These are phyloP conservation scores for Arachis hypogaea DNA, from an alignment of 306 rosid genomes.

Conservation along the genomic window DNA sequence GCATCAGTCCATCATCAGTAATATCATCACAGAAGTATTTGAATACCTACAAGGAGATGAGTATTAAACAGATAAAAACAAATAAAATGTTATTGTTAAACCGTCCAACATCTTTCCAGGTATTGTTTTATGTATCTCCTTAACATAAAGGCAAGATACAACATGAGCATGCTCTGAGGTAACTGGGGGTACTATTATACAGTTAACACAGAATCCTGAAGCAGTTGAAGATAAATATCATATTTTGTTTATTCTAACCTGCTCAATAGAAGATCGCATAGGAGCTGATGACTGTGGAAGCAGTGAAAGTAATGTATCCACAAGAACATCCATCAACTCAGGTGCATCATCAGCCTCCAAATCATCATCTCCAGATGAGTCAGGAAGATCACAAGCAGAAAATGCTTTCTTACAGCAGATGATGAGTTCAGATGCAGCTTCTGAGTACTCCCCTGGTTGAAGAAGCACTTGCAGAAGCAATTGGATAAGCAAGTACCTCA, in stretches of 20 bases:
- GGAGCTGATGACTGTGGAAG: constrained; percentile 91
- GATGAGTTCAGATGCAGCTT: constrained; percentile 84
- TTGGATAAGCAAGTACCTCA: constrained; percentile 88
- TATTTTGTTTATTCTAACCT: constrained; percentile 52
- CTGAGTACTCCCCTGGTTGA: constrained; percentile 75
- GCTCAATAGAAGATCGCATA: constrained; percentile 89
- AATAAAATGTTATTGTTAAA: background rate
- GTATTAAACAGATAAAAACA: constrained; percentile 24
- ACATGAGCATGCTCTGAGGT: background rate
- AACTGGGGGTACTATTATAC: background rate
- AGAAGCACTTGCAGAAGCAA: constrained; percentile 87
- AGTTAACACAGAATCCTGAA: constrained; percentile 15
- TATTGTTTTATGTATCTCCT: constrained; percentile 3
- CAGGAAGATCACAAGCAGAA: constrained; percentile 61
- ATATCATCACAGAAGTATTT: constrained; percentile 72
- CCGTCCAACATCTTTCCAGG: background rate
- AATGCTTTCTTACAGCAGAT: constrained; percentile 83
- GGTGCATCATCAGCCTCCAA: constrained; percentile 64
- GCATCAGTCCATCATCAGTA: constrained; percentile 76
- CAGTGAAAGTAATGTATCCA: constrained; percentile 90
- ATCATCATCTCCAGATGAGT: constrained; percentile 66
- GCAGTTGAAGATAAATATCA: constrained; percentile 25
- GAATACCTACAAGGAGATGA: constrained; percentile 65
- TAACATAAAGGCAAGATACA: background rate
- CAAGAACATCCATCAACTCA: constrained; percentile 85